These are phyloP conservation scores for Echria macrotheca DNA, from an alignment of 495 filamentous ascomycete genomes.

Conservation along the genomic window DNA sequence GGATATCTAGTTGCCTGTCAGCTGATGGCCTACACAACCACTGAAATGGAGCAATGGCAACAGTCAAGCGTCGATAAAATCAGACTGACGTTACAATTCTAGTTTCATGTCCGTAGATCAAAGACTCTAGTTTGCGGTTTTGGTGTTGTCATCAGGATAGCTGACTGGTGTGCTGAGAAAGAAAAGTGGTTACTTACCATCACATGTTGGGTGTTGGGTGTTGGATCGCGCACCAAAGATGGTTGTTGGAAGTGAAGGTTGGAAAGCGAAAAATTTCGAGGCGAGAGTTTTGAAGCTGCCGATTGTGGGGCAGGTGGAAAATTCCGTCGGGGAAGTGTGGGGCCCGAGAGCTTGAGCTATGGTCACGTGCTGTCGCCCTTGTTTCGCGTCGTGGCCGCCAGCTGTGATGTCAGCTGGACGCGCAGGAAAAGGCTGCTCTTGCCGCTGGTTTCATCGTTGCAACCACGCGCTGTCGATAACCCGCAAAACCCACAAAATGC, in stretches of 20 bases:
- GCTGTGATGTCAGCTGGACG: background rate
- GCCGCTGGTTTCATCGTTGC: too few species aligned
- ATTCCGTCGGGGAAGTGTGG: conserved; percentile 16
- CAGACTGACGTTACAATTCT: conserved; percentile 99
- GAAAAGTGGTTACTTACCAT: conserved; percentile 25
- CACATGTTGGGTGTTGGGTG: conserved; percentile 14
- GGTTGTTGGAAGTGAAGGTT: conserved; percentile 13
- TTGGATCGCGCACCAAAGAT: too few species aligned
- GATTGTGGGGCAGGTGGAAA: conserved; percentile 24
- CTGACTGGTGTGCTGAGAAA: conserved; percentile 7
- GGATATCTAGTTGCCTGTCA: too few species aligned
- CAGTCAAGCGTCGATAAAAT: conserved; percentile 47
- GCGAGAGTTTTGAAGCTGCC: conserved; percentile 29
- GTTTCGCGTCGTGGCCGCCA: conserved; percentile 17
- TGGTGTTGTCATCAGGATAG: conserved; percentile 54
- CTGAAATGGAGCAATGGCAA: too few species aligned
- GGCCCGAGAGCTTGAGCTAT: background rate
- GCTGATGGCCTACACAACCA: too few species aligned
- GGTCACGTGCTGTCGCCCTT: conserved; percentile 22
- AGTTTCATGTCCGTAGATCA: conserved; percentile 94
- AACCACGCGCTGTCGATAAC: too few species aligned
- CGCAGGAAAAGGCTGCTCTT: too few species aligned
- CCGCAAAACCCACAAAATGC: conserved; percentile 53
- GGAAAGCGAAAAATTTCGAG: conserved; percentile 20
- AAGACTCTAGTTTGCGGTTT: conserved; percentile 99